Evolutionary conservation across 2,329 filamentous ascomycete genomes (phyloP), one percentile per base, ranked within the genome.

Genomic region (Aureobasidium sp.): DNA sequence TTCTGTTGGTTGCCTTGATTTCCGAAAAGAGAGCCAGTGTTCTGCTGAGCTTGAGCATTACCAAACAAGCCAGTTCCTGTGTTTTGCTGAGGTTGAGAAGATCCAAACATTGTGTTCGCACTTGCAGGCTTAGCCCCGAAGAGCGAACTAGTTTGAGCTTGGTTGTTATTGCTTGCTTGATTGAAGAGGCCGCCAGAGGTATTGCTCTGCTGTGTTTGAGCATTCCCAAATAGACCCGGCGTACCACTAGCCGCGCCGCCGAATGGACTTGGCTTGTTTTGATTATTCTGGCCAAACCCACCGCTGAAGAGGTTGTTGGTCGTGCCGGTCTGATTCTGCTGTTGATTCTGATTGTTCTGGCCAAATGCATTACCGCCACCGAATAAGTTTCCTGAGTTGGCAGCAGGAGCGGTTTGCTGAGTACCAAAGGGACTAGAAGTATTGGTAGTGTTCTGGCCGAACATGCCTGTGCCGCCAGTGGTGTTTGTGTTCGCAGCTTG

Each of bases 11-110:
- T 77, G 59, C 66, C 66, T 16, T 64, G 68, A 52, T 67, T 68
- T 30, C 79, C 78, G 57, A 83, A 83, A 15, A 83, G 70, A 36
- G 77, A 74, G 34, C 77, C 75, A 48, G 77, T 67, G n/a, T 34
- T 49, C 47, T 49, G 47, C 47, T 36, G 49, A 16, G 49, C n/a
- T n/a, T 52, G 49, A 13, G n/a, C 21, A 1, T 63, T 74, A 5
- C 69, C 69, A 44, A 70, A 70, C 2, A 68, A 44, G 37, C 65
- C 57, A 7, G 71, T 69, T 25, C 70, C 69, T 36, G 66, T 47
- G 39, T 21, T 67, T 34, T 34, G 32, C 32, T 34, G 32, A 34
- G 32, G 32, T 34, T 34, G 32, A 34, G 32, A 34, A 9, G 32
- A 9, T 34, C 32, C 32, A 10, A 34, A 34, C 8, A 34, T 21